Percentiles rank a stretch among this genome's conserved stretches.
phyloP scores from a whole-genome alignment of 495 filamentous ascomycete species.

The Talaromyces nanjingensis region DNA sequence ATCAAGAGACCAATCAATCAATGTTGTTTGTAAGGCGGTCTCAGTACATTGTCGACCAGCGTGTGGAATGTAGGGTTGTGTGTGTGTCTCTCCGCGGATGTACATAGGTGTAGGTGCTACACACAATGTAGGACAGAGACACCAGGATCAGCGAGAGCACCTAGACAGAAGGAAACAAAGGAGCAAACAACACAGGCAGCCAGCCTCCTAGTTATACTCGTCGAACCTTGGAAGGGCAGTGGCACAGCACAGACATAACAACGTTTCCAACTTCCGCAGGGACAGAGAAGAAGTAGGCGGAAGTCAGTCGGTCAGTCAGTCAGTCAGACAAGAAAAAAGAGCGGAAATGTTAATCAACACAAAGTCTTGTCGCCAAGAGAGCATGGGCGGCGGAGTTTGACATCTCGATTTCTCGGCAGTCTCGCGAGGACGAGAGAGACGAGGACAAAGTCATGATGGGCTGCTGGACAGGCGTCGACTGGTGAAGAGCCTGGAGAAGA shows the following conservation, averaged over 20 bases:
- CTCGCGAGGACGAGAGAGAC: not conserved
- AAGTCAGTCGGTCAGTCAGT: not conserved
- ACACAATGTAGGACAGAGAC: conserved; percentile 1
- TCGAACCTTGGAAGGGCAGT: not conserved
- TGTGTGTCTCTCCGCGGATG: not conserved
- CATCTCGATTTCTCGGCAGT: not conserved
- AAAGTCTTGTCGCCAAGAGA: conserved; percentile 5
- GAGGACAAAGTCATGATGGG: not conserved
- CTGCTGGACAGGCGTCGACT: not conserved
- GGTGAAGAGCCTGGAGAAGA: not conserved
- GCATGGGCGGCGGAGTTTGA: conserved; percentile 2
- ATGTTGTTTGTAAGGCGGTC: not conserved
- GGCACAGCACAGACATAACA: not conserved
- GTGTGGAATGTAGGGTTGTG: conserved; percentile 3
- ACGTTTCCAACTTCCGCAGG: not conserved
- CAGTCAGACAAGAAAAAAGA: not conserved
- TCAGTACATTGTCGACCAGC: not conserved
- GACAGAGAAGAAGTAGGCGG: not conserved
- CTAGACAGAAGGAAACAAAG: not conserved
- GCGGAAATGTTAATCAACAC: not conserved
- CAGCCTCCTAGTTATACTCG: conserved; percentile 1
- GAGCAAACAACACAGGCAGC: not conserved
- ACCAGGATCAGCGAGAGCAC: not conserved
- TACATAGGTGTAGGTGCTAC: conserved; percentile 3
- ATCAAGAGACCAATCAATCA: not conserved